Base-by-base conservation (phyloP, 306 rosid genomes). In the Ceratonia siliqua region DNA sequence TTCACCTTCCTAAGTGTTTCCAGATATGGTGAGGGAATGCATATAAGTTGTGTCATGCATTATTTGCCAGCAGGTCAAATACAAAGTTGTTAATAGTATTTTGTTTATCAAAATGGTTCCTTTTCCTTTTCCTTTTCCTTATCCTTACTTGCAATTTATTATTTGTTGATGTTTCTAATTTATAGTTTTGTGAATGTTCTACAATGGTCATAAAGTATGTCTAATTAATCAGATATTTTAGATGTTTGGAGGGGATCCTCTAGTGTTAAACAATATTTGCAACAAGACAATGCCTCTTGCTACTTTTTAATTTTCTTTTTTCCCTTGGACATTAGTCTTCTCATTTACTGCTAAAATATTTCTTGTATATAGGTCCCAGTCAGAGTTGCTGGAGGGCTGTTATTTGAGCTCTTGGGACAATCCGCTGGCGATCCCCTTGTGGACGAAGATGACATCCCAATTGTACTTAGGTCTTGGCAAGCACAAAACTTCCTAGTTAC, bases 401-500 rank as follows among this genome's bases (percentile, higher is more conserved):
- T 92, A 67, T 95, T 95, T 83, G 99, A 95, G 86, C 93, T 95
- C 22, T 81, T 95, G 86, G 99, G 99, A 75, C 98, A 95, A 72
- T 92, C 98, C 0, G 95, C 78, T 4, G 98, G 99, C 55, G 89
- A 89, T 92, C 99, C 99, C 54, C 80, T 76, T 73, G 87, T 80
- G 35, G 83, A 90, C 6, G 99, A 92, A 78, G 97, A 94, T 79
- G 98, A 94, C 68, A 85, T 94, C 84, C 99, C 98, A 2, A 65
- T 94, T 71, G 99, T 94, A 32, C 91, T 94, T 61, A 85, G 98
- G 68, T 92, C 98, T 6, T 94, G 99, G 98, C 99, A 94, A 73
- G 92, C 96, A 18, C 99, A 90, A 70, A 90, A 90, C 52, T 94
- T 94, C 80, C 83, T 92, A 55, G 83, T 94, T 42, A 94, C 98